Evolutionary conservation across 2,329 filamentous ascomycete species (phyloP), one percentile per base, ranked within the genome.

Genomic region (Daldinia eschscholtzii): DNA sequence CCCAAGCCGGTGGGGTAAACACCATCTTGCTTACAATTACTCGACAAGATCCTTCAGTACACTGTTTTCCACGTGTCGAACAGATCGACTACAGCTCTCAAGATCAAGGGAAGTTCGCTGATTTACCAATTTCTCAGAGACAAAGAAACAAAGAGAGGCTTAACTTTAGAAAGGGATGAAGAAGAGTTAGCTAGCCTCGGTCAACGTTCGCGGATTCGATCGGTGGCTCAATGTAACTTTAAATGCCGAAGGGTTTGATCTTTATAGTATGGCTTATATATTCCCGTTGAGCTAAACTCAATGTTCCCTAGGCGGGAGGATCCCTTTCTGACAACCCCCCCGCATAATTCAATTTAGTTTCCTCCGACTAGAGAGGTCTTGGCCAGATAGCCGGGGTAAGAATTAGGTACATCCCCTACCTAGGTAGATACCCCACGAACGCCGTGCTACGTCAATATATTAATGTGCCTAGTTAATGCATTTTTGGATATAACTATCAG

Each of bases 1-100:
- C 76, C 75, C 73, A 77, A 10, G 73, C 55, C 33, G 76, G 76
- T 57, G 75, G 74, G 30, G 73, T 76, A 70, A 77, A 76, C 46
- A 77, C 74, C 75, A 77, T 77, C 53, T 74, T 73, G 57, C 61
- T 50, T 50, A 35, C 15, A 50, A 52, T 52, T 33, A 26, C 7
- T 37, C 18, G 39, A 26, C 35, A 2, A 48, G 50, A 60, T 50
- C 55, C 50, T 52, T 57, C 46, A 44, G 57, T 23, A 39, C 9
- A 5, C 48, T 18, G 33, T 35, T 55, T 53, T 35, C 23, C 35
- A 57, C 7, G 52, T 44, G 59, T 60, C 23, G 26, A 48, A 18
- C 33, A 57, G 18, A 30, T 53, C 23, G 52, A 35, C 15, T 13
- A 1, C 35, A 64, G 50, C 26, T 46, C 26, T 26, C 46, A 20